phyloP scores from a whole-genome alignment of 768 basidiomycete species.

The Lentinus brumalis region DNA sequence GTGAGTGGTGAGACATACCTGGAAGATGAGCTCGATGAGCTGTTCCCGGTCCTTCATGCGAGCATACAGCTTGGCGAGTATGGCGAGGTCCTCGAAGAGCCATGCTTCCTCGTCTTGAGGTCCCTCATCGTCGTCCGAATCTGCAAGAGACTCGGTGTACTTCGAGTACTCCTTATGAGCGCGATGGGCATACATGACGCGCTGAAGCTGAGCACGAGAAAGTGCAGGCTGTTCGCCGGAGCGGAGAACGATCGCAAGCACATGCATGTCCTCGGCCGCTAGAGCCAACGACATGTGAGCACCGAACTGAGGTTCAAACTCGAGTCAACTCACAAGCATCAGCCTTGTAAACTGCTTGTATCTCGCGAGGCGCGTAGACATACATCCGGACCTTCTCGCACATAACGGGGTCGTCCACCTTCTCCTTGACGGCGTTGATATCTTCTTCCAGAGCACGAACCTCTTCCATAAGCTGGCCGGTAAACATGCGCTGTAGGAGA shows the following conservation, averaged over 20 bases:
- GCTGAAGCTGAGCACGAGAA: constrained; percentile 75
- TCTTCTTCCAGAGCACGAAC: constrained; percentile 83
- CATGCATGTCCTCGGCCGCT: constrained; percentile 71
- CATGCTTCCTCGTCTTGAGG: constrained; percentile 95
- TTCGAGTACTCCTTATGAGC: constrained; percentile 79
- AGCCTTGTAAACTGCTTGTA: constrained; percentile 77
- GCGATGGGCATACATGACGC: constrained; percentile 73
- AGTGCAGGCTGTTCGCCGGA: constrained; percentile 76
- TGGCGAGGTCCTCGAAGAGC: constrained; percentile 89
- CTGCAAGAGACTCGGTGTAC: constrained; percentile 58
- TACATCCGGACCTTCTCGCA: constrained; percentile 88
- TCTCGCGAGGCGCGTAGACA: constrained; percentile 84
- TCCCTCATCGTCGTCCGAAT: constrained; percentile 93
- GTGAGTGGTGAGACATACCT: constrained; percentile 51
- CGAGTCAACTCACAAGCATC: constrained; percentile 70
- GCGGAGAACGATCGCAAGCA: constrained; percentile 80
- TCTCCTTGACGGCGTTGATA: constrained; percentile 83
- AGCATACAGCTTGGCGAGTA: constrained; percentile 78
- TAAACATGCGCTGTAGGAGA: constrained; percentile 96
- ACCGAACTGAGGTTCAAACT: no score
- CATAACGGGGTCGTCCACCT: constrained; percentile 84
- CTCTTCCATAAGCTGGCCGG: constrained; percentile 88
- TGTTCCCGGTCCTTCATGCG: constrained; percentile 87
- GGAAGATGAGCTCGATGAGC: constrained; percentile 90
- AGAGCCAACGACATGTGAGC: background rate